Base-by-base conservation (phyloP, 1,284 basidiomycete species). In the Phenoliferia sp. region DNA sequence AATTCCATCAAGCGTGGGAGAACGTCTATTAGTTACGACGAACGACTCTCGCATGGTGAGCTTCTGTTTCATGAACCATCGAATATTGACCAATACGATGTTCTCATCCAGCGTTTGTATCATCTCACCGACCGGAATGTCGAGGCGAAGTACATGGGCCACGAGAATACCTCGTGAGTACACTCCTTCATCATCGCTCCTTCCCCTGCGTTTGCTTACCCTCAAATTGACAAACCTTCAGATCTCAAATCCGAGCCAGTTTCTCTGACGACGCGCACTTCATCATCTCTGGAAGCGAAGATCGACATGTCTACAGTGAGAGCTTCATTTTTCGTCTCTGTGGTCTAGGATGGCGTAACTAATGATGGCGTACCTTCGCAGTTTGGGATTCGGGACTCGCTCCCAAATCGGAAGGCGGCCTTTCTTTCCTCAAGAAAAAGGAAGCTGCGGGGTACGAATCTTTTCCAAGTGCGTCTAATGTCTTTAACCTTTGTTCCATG, bases 21-120 rank as follows among this genome's bases (percentile, higher is more conserved):
- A 80, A 36, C 73, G 75, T 9, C 69, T 81, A 32, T 74, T 80
- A 28, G 71, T 80, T 59, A 78, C 78, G 22, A 77, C 75, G 22
- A 81, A 81, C 73, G 80, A 80, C 60, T 79, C 78, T 12, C 73
- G 79, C 22, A 68, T 80, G 15, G 48, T 52, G 48, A 19, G 48
- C 6, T 7, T 19, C 39, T 44, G 12, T 12, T 44, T 44, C 39
- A 44, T 12, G 39, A 22, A 12, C 12, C 39, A 44, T 12, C 39
- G 12, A 12, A 12, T 44, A 22, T 22, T 44, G 22, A 44, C n/a
- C 39, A 44, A 12, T 44, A 44, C 39, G 39, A 7, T 26, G 22
- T 52, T 19, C 19, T 22, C 5, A 7, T 9, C 17, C 48, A 52
- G 48, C 71, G 80, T 0, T 69, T 79, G 39, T 80, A 77, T 69